phyloP scores from a whole-genome alignment of 805 yeast genomes.

The Millerozyma miso region DNA sequence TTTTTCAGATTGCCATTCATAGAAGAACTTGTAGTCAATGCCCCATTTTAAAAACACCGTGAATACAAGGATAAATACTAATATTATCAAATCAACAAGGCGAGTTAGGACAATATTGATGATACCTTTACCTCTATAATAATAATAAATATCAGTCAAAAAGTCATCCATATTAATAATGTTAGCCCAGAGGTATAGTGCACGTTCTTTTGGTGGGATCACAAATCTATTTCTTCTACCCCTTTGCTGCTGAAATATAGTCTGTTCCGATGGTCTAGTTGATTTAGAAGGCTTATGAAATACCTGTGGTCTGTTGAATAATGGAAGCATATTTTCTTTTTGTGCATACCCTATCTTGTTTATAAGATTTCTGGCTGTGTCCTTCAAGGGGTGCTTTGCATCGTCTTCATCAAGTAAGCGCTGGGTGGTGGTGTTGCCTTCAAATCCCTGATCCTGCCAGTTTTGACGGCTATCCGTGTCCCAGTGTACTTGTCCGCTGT shows the following conservation, averaged over 20 bases:
- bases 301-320: conserved; percentile 11
- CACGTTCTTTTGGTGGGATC: conserved; percentile 59
- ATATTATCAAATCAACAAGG: conserved; percentile 62
- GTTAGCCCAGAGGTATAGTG: conserved; percentile 95
- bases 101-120: conserved; percentile 69
- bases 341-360: neutral
- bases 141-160: conserved; percentile 74
- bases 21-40: conserved; percentile 51
- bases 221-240: conserved; percentile 12
- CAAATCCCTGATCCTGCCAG: neutral
- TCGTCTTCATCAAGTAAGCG: neutral
- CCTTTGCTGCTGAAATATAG: conserved; percentile 8
- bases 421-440: neutral
- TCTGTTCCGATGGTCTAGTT: conserved; percentile 10
- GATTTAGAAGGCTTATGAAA: conserved; percentile 6
- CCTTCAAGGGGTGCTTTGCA: neutral
- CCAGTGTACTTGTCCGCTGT: conserved; percentile 3
- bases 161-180: conserved; percentile 88
- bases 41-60: conserved; percentile 80
- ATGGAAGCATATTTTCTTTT: conserved; percentile 10
- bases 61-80: conserved; percentile 75
- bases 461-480: conserved; percentile 2
- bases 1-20: conserved; percentile 19
- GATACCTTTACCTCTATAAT: conserved; percentile 82
- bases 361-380: neutral